Conservation (phyloP, 2,329 filamentous ascomycete genomes). For the Beauveria pseudobassiana region DNA sequence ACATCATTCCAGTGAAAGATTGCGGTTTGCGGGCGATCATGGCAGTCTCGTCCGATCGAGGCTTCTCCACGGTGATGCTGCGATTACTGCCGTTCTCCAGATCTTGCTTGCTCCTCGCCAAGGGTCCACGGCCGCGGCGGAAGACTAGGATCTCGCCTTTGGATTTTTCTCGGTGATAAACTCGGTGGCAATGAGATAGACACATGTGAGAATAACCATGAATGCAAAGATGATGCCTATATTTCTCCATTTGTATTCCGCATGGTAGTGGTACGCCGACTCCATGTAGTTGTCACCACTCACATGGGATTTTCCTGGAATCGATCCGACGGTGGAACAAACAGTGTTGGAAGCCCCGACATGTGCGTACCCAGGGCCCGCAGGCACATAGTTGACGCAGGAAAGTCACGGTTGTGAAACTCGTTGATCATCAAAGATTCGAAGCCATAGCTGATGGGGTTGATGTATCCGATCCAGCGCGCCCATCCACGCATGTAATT, state of each 20-base stretch:
- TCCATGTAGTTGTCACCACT: constrained; percentile 65
- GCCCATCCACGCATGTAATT: no score
- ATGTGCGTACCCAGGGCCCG: constrained; percentile 53
- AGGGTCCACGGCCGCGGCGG: no score
- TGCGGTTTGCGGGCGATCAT: no score
- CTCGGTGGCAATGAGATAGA: constrained; percentile 75
- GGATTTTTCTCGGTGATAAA: constrained; percentile 58
- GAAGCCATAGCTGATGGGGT: constrained; percentile 68
- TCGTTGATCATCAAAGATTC: constrained; percentile 81
- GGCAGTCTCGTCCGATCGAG: no score
- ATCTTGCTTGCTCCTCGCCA: no score
- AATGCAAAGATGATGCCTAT: neutral
- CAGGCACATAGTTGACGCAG: constrained; percentile 62
- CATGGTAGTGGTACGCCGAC: neutral
- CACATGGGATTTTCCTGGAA: constrained; percentile 50
- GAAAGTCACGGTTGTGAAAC: constrained; percentile 61
- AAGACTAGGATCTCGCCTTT: constrained; percentile 36
- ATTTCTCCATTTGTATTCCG: neutral
- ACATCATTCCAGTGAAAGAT: no score
- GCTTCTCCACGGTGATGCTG: no score
- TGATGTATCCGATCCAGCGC: constrained; percentile 49
- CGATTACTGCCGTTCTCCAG: no score
- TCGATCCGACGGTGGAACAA: no score
- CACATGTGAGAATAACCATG: constrained; percentile 42
- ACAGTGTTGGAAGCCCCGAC: no score